These are phyloP conservation scores for Saccharomyces hybrid DNA, from an alignment of 1,139 yeast genomes.

Conservation along the genomic window DNA sequence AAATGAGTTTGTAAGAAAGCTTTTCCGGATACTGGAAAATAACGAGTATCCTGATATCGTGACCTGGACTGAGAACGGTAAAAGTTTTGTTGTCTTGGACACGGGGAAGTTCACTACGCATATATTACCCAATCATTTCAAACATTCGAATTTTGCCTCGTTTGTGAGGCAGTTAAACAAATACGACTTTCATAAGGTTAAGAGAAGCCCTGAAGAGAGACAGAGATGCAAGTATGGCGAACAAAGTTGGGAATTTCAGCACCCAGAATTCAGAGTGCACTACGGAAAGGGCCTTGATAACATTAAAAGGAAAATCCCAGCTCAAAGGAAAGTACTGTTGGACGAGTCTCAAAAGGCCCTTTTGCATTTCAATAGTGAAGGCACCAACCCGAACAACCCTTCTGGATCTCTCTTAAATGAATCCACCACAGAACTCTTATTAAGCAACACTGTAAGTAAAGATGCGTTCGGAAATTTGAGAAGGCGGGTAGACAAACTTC, in stretches of 20 bases:
- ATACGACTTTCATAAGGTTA: conserved; percentile 97
- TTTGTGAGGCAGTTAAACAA: conserved; percentile 93
- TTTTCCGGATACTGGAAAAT: conserved; percentile 43
- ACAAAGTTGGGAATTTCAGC: conserved; percentile 90
- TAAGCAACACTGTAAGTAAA: conserved; percentile 22
- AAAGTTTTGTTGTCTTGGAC: conserved; percentile 80
- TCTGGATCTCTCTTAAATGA: background rate
- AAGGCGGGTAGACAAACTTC: conserved; percentile 32
- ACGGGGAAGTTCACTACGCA: conserved; percentile 80
- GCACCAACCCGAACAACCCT: background rate
- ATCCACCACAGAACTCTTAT: conserved; percentile 5
- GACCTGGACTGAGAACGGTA: conserved; percentile 76
- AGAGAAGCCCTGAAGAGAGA: conserved; percentile 41
- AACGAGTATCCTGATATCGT: conserved; percentile 63
- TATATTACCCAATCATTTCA: conserved; percentile 83
- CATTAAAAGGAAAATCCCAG: conserved; percentile 42
- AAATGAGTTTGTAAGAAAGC: conserved; percentile 5
- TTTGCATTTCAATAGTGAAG: background rate
- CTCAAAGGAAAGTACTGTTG: conserved; percentile 38
- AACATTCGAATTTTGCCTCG: conserved; percentile 89
- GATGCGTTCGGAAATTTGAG: conserved; percentile 22
- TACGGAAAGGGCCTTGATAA: conserved; percentile 25
- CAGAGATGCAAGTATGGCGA: conserved; percentile 52
- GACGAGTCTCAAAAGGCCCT: conserved; percentile 14
- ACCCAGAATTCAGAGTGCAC: conserved; percentile 71